Evolutionary conservation across 1,139 yeast species (phyloP).

Genomic region (Suhomyces wounanorum): DNA sequence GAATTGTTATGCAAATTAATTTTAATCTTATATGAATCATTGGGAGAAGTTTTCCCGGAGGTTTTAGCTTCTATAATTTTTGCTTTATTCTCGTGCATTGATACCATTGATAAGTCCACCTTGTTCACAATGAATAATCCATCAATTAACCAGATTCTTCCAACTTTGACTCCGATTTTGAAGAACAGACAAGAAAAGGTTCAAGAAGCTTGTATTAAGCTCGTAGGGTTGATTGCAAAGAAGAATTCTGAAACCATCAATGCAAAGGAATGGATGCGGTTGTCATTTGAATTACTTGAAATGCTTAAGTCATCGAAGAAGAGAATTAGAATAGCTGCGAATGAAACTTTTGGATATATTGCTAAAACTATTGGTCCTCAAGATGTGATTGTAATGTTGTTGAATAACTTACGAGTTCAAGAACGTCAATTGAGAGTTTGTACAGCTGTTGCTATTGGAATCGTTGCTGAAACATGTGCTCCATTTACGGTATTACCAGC

Average conservation of each 20-base stretch:
- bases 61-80: conserved; percentile 83
- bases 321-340: conserved; percentile 81
- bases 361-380: conserved; percentile 96
- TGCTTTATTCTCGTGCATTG: conserved; percentile 58
- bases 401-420: conserved; percentile 85
- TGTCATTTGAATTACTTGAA: conserved; percentile 87
- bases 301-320: conserved; percentile 85
- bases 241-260: conserved; percentile 84
- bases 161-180: conserved; percentile 88
- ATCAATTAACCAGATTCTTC: conserved; percentile 78
- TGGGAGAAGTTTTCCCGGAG: conserved; percentile 95
- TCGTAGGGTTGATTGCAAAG: conserved; percentile 83
- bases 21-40: conserved; percentile 79
- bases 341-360: conserved; percentile 86
- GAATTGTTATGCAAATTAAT: conserved; percentile 67
- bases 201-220: conserved; percentile 77
- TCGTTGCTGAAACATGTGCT: conserved; percentile 90
- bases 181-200: conserved; percentile 90
- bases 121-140: conserved; percentile 69
- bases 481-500: conserved; percentile 98
- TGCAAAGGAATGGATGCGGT: conserved; percentile 97
- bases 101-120: conserved; percentile 41
- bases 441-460: conserved; percentile 97
- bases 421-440: conserved; percentile 96
- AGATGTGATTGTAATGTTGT: conserved; percentile 82